Base-by-base conservation (phyloP, 2,329 filamentous ascomycete species). In the Penicillium sp. region DNA sequence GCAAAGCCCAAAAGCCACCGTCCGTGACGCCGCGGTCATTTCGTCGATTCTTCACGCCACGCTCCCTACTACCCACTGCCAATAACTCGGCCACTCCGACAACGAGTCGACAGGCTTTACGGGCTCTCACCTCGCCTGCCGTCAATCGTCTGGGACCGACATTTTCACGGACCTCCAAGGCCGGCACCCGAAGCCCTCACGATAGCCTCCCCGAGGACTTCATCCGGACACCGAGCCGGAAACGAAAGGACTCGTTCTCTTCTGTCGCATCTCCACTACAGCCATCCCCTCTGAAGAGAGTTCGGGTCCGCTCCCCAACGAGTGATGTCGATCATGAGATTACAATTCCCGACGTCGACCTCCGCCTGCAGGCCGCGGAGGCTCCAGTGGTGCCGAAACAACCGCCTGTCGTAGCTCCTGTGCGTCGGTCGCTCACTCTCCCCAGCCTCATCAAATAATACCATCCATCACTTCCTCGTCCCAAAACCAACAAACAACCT, bases 1-100 rank as follows among this genome's bases (percentile, higher is more conserved):
- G 64, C 51, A 70, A 69, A 57, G 64, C 62, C 45, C 68, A 67
- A 60, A 74, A 72, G 53, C 70, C 69, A 43, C 74, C 74, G 39
- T 69, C 73, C 24, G 69, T 77, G 29, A 76, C 74, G 12, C 74
- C 74, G 15, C 69, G 73, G 43, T 72, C 73, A n/a, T 76, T 77
- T 51, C 69, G 66, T 46, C 67, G 70, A 32, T 77, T 77, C 56
- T 77, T 77, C 53, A 76, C 73, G n/a, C 74, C 74, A 31, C 67
- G 72, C 26, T 72, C 70, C 45, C 59, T 72, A 35, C 60, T 71
- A 26, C 64, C 66, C 53, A 61, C 58, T 35, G 61, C 57, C 45
- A 66, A 62, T 51, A 62, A 61, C 57, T 61, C 56, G 15, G 63
- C 60, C 32, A 59, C 59, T 15, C 66, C 69, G 17, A 68, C 65